Evolutionary conservation across 305 asterid genomes (phyloP), one percentile per base, ranked within the genome.

Genomic region (Fraxinus floribunda): DNA sequence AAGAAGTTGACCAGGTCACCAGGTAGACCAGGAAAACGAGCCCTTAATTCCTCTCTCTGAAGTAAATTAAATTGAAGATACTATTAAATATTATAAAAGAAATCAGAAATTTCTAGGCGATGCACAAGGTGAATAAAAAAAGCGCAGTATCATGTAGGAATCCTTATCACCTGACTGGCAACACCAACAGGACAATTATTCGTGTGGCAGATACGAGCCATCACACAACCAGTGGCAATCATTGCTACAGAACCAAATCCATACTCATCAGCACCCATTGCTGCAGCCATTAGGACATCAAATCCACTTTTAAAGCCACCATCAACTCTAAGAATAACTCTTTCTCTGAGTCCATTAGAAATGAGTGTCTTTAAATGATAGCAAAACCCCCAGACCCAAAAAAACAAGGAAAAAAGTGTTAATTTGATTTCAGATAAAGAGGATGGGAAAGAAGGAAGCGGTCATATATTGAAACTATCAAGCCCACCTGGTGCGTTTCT

Each of bases 161-260:
- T 77, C 15, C 55, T 72, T 20, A 10, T 86, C 79, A 96, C 99
- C 98, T 96, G 99, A 81, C 99, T 96, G 84, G 99, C 99, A 81
- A 96, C 99, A 81, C 99, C 99, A 83, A 96, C 99, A 32, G 99
- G 99, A 83, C 99, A 96, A 88, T 96, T 96, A 75, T 96, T 96
- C 38, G 99, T 96, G 92, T 96, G 99, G 90, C 99, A 96, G 66
- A 96, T 96, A 83, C 99, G 99, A 79, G 98, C 99, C 99, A 96
- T 96, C 78, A 96, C 93, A 83, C 99, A 96, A 74, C 99, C 99
- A 52, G 99, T 96, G 84, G 99, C 99, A 84, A 96, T 96, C 99
- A 96, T 96, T 77, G 99, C 99, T 66, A 96, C 89, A 18, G 98
- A 94, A 87, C 99, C 98, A 85, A 96, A 96, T 83, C 99, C 99